Conservation (phyloP, 257 asterid species). For the Nyctanthes arbortristis region DNA sequence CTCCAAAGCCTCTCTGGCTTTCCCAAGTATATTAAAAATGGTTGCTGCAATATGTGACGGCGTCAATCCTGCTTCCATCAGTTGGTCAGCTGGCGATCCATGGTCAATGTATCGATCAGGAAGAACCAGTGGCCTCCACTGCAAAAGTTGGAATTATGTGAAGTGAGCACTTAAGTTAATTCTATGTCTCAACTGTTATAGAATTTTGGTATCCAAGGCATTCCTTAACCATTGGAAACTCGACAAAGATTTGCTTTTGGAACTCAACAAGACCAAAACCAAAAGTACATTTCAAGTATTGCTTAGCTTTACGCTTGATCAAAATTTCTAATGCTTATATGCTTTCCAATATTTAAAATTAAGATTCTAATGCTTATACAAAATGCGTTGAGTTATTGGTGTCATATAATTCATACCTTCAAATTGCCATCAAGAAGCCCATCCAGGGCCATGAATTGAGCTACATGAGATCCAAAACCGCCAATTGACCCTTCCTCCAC, state of each 20-base stretch:
- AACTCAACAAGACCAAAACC: not conserved
- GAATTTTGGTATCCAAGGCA: not conserved
- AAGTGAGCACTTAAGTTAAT: not conserved
- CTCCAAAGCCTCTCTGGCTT: conserved; percentile 83
- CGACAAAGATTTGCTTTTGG: too few species aligned
- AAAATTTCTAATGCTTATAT: too few species aligned
- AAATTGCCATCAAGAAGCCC: conserved; percentile 89
- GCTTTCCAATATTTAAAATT: too few species aligned
- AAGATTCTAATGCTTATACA: too few species aligned
- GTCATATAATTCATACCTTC: conserved; percentile 74
- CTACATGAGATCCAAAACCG: conserved; percentile 98
- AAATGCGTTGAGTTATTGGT: too few species aligned
- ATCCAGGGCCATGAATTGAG: conserved; percentile 87
- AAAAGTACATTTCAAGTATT: too few species aligned
- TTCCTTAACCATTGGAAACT: not conserved
- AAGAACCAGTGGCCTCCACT: conserved; percentile 99
- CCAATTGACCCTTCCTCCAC: conserved; percentile 98
- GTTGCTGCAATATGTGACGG: conserved; percentile 90
- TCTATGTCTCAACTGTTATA: not conserved
- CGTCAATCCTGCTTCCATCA: conserved; percentile 71
- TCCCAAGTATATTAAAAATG: conserved; percentile 77
- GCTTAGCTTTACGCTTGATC: too few species aligned
- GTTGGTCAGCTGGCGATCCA: conserved; percentile 79
- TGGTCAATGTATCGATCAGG: conserved; percentile 94
- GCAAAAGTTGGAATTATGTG: conserved; percentile 27